phyloP scores from a whole-genome alignment of 2,329 filamentous ascomycete genomes.

The Fusarium sp. region DNA sequence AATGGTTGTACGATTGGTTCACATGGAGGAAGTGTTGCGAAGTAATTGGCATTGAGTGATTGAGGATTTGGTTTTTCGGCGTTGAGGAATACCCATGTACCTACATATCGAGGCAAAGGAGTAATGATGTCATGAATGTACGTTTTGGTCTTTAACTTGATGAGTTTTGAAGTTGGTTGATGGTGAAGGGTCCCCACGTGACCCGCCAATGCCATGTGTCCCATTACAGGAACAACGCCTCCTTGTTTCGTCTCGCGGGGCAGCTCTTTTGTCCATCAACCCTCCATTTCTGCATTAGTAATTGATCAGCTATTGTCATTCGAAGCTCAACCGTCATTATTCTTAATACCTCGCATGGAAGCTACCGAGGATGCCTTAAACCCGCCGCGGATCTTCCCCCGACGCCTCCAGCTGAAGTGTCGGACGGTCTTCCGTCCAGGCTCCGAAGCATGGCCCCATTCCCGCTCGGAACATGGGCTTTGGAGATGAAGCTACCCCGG shows the following conservation, averaged over 20 bases:
- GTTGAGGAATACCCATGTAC: neutral
- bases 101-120: neutral
- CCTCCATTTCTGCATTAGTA: neutral
- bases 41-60: neutral
- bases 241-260: neutral
- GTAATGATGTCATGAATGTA: neutral
- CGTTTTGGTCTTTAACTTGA: neutral
- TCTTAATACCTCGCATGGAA: neutral
- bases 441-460: neutral
- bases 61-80: neutral
- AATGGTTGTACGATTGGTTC: neutral
- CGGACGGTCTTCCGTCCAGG: neutral
- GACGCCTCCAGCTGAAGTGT: neutral
- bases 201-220: neutral
- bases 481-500: neutral
- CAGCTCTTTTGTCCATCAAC: neutral
- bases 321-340: neutral
- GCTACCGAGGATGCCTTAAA: neutral
- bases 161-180: neutral
- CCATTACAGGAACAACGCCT: neutral
- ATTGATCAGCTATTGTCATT: neutral
- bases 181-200: neutral
- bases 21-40: neutral
- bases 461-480: neutral
- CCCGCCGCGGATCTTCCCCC: neutral